Base-by-base conservation (phyloP, 352 stramenopile species). In the Lagenidium giganteum region DNA sequence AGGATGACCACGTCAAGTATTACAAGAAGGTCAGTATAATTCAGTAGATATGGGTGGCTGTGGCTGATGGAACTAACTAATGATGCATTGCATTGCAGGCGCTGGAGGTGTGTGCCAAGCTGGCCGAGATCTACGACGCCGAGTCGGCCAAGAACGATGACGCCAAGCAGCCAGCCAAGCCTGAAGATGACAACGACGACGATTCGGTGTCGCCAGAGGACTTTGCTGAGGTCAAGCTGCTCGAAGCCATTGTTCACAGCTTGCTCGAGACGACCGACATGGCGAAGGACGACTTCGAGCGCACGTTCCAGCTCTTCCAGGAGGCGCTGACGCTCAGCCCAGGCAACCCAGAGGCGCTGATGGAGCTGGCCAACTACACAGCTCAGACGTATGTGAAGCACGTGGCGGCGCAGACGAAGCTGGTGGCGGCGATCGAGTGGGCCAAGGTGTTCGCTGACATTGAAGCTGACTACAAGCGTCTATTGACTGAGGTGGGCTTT, bases 341-440 rank as follows among this genome's bases (percentile, higher is more conserved):
- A n/a, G 66, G 65, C 4, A 90, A 72, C 37, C 61, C 69, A 5
- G 76, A 84, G 23, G 71, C 68, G 12, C 41, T 93, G 14, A 83
- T 87, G 63, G 80, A 93, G 52, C 64, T 83, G 47, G 80, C 76
- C 12, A 77, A 70, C 33, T 92, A 86, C 52, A 42, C 88, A 0
- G 58, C 67, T 21, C 9, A 13, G 20, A 54, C 47, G 32, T 40
- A 37, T 22, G 39, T 40, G n/a, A 24, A 55, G 16, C 42, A 55
- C 35, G 42, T 27, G 8, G 35, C 55, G 29, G 26, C 32, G 3
- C n/a, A n/a, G n/a, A n/a, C n/a, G n/a, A n/a, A n/a, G n/a, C n/a
- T n/a, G 28, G 11, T 33, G n/a, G n/a, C n/a, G n/a, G n/a, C 21
- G 1, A 34, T 57, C 7, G 41, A 70, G 29, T 87, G 75, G 75